These are phyloP conservation scores for Jackrogersella multiformis DNA, from an alignment of 495 filamentous ascomycete species.

Conservation along the genomic window DNA sequence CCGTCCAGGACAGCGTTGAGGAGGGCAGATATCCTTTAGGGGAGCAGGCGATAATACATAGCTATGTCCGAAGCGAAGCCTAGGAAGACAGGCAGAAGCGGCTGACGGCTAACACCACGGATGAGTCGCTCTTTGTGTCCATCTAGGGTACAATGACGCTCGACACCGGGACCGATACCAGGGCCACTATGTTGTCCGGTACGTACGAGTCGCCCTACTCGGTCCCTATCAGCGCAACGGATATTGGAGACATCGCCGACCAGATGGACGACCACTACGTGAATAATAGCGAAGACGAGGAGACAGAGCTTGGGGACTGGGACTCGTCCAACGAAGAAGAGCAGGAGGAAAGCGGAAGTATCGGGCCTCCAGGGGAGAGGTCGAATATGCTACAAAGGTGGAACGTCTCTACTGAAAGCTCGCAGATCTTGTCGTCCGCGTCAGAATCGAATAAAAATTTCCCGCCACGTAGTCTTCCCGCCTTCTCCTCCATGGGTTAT, in stretches of 20 bases:
- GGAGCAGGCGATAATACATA: constrained; percentile 16
- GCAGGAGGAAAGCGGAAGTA: neutral
- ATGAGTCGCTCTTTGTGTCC: constrained; percentile 24
- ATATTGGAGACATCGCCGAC: constrained; percentile 4
- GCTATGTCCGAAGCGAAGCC: neutral
- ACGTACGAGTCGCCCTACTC: constrained; percentile 21
- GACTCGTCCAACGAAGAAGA: constrained; percentile 13
- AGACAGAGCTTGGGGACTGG: constrained; percentile 14
- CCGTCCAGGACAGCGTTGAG: constrained; percentile 1
- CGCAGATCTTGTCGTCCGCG: constrained; percentile 10
- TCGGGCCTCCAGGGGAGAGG: neutral
- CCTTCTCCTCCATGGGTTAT: neutral
- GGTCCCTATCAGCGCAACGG: constrained; percentile 7
- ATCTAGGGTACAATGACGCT: constrained; percentile 9
- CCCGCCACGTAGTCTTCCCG: neutral
- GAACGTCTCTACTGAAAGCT: constrained; percentile 12
- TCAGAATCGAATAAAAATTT: constrained; percentile 8
- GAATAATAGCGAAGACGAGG: constrained; percentile 17
- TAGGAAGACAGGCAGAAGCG: constrained; percentile 4
- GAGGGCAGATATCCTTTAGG: neutral
- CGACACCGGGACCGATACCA: neutral
- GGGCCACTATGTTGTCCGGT: constrained; percentile 19
- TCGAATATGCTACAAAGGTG: neutral
- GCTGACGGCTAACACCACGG: neutral
- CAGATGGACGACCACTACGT: constrained; percentile 34